Base-by-base conservation (phyloP, 1,139 yeast genomes). In the Sugiyamaella novakii region DNA sequence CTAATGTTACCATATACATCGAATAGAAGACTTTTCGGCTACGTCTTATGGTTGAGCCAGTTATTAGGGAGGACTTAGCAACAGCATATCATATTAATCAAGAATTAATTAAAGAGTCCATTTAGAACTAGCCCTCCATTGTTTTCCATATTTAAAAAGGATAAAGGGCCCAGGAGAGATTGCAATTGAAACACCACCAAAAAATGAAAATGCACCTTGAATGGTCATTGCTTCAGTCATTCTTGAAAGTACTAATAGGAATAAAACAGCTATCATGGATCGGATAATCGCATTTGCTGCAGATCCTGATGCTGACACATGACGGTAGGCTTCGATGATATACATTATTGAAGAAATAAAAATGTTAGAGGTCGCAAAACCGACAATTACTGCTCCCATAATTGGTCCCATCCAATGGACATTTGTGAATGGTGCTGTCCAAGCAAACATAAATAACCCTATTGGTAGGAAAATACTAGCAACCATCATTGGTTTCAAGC, bases 341-440 rank as follows among this genome's bases (percentile, higher is more conserved):
- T 85, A 87, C 51, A 80, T 74, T 62, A 86, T 74, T 40, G 81
- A 78, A 12, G 86, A 71, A 66, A 86, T 85, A 73, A 87, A 87
- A 49, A 86, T 78, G 59, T 84, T 70, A 52, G 85, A 76, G 55
- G 84, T 73, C 2, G 92, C 87, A 61, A 81, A 81, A 0, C 92
- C 92, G 62, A 84, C 84, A 36, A 89, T 83, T 36, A 79, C 75
- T 52, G 88, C 89, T 0, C 91, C 82, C 1, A 84, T 79, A 28
- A 81, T 72, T 12, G 94, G 88, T 6, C 80, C 86, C 71, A 85
- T 80, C 92, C 92, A 87, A 66, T 85, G 94, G 27, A 85, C 50
- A 14, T 47, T 22, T 10, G 43, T 44, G 22, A 45, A 50, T 61
- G 79, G 77, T 5, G 86, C 77, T 2, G 80, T 67, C 81, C 82